Base-by-base conservation (phyloP, 805 yeast genomes). In the Suhomyces sp. region DNA sequence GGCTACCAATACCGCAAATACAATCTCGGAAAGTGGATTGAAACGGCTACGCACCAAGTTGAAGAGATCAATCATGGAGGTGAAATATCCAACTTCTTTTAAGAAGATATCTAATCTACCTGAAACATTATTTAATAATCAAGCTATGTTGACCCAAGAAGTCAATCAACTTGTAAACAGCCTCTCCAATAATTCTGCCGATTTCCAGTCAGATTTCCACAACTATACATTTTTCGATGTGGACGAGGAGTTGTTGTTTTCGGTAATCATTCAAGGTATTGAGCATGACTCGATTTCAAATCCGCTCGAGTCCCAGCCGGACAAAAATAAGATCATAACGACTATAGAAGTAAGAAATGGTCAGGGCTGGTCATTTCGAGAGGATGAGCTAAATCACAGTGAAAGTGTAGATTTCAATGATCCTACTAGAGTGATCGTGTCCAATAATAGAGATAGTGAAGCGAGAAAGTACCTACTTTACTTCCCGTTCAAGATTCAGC, bases 401-500 rank as follows among this genome's bases (percentile, higher is more conserved):
- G 69, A 71, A 49, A 61, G 62, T 17, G 57, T 74, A 2, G 87
- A 85, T 31, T 77, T 80, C 50, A 72, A 71, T 44, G 70, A 71
- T 51, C 78, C 81, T 6, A 74, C 79, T 1, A 60, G 70, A 36
- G 82, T 83, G 60, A 72, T 76, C 42, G 67, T 81, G 5, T 69
- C 77, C 1, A 76, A 78, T 42, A 67, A 71, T 2, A 66, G 73
- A 15, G 67, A 65, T 23, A 55, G 70, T 7, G 60, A 66, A 3
- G 64, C 64, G 44, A 62, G 69, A 19, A 65, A 65, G 52, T 67
- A 67, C 38, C 73, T 76, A 2, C 63, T 76, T 36, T 73, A 76
- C 47, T 78, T 76, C 41, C 74, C 84, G 3, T 81, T 70, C 44
- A 76, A 73, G 49, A 78, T 79, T 35, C 78, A 81, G 36, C 79